Percentiles rank a stretch among this genome's conserved stretches.
phyloP scores from a whole-genome alignment of 805 yeast genomes.

The Lachancea waltii region DNA sequence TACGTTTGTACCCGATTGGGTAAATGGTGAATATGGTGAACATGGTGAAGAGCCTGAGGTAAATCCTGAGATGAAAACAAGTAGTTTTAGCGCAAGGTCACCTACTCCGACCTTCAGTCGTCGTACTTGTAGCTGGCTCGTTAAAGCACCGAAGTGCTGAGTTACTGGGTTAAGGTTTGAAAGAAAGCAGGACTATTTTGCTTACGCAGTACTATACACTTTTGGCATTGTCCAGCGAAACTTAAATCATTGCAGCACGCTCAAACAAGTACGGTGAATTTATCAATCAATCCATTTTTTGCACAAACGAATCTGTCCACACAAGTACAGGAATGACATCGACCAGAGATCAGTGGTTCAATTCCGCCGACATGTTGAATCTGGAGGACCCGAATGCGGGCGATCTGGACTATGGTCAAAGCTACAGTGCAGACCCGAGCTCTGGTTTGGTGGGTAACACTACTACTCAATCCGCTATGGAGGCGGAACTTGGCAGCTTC shows the following conservation, averaged over 20 bases:
- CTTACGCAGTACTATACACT: too few species aligned
- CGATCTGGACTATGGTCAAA: slow-evolving; percentile 1
- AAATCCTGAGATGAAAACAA: slow-evolving; percentile 1
- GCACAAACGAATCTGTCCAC: neutral
- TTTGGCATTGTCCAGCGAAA: too few species aligned
- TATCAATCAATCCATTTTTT: too few species aligned
- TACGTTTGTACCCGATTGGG: slow-evolving; percentile 8
- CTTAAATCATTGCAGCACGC: too few species aligned
- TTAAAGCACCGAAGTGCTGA: too few species aligned
- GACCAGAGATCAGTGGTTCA: slow-evolving; percentile 7
- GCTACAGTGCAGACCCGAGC: neutral
- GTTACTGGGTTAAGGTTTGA: too few species aligned
- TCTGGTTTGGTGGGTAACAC: neutral
- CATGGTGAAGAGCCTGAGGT: neutral
- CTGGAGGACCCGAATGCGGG: slow-evolving; percentile 1
- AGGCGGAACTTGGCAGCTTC: slow-evolving; percentile 45
- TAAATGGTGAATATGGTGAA: too few species aligned
- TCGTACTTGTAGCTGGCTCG: too few species aligned
- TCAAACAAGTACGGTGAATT: too few species aligned
- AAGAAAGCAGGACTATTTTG: too few species aligned
- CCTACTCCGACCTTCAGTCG: neutral
- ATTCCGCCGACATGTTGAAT: slow-evolving; percentile 4
- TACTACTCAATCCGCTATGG: neutral
- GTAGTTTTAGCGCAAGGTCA: neutral
- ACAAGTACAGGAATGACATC: slow-evolving; percentile 3